phyloP scores from a whole-genome alignment of 805 yeast genomes.

The Hanseniaspora jakobsenii region DNA sequence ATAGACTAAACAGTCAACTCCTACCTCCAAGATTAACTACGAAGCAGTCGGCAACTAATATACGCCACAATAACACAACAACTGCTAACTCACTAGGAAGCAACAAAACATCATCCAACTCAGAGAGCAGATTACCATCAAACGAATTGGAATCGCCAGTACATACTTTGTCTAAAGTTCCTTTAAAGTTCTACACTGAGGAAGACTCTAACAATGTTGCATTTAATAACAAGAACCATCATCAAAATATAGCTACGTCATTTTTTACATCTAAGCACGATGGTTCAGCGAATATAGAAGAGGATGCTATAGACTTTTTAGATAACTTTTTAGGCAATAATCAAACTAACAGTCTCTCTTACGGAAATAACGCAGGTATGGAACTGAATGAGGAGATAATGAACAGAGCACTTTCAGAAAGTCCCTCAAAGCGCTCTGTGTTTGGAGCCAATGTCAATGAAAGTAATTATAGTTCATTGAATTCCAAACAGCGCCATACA shows the following conservation, averaged over 20 bases:
- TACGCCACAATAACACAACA: background rate
- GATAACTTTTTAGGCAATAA: slow-evolving; percentile 11
- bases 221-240: too few species aligned
- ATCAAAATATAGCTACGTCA: background rate
- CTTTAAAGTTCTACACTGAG: background rate
- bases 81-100: too few species aligned
- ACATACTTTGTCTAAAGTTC: slow-evolving; percentile 2
- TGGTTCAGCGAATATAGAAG: background rate
- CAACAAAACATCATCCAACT: too few species aligned
- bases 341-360: too few species aligned
- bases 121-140: slow-evolving; percentile 2
- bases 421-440: background rate
- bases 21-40: slow-evolving; percentile 24
- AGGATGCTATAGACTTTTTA: slow-evolving; percentile 8
- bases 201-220: background rate
- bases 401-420: slow-evolving; percentile 10
- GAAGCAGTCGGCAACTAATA: background rate
- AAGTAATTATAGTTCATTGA: slow-evolving; percentile 1
- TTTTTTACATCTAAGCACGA: too few species aligned
- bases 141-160: slow-evolving; percentile 1
- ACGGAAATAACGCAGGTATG: too few species aligned
- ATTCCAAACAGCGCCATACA: slow-evolving; percentile 4
- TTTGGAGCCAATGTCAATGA: background rate
- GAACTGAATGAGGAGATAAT: slow-evolving; percentile 9
- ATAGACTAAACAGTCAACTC: slow-evolving; percentile 25